These are phyloP conservation scores for Trypanosoma theileri DNA, from an alignment of 208 protist genomes.

Conservation along the genomic window DNA sequence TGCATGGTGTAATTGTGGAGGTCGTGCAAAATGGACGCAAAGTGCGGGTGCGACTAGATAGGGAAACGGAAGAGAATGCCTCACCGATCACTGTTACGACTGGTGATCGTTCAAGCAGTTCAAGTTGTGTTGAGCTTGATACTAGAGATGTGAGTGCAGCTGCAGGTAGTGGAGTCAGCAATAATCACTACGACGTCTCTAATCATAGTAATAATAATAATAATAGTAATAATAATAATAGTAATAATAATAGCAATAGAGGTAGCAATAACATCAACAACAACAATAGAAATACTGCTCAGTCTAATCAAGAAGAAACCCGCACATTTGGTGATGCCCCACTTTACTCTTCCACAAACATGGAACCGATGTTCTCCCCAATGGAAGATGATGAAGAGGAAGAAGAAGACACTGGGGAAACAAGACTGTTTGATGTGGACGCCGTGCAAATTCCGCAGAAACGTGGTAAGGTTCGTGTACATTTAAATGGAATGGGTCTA, in stretches of 20 bases:
- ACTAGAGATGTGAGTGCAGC: too few species aligned
- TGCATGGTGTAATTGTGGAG: constrained; percentile 71
- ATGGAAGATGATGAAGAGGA: constrained; percentile 14
- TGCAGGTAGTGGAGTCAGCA: too few species aligned
- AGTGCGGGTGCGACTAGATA: constrained; percentile 67
- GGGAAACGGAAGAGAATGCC: constrained; percentile 4
- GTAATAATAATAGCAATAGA: too few species aligned
- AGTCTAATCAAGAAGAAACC: too few species aligned
- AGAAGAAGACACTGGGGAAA: neutral
- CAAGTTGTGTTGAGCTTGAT: too few species aligned
- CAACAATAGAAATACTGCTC: constrained; percentile 11
- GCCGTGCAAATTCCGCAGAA: constrained; percentile 56
- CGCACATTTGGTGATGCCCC: too few species aligned
- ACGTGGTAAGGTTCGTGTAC: constrained; percentile 63
- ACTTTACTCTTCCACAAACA: too few species aligned
- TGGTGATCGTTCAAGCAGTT: too few species aligned
- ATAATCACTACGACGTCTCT: too few species aligned
- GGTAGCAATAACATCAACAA: constrained; percentile 4
- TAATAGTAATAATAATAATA: neutral
- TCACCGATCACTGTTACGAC: too few species aligned
- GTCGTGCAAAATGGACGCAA: constrained; percentile 54
- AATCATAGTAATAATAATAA: neutral
- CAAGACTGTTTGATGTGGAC: constrained; percentile 60
- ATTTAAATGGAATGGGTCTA: constrained; percentile 82
- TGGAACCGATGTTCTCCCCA: constrained; percentile 1